A percentile compares a stretch with the other conserved stretches of the same genome.
phyloP scores from a whole-genome alignment of 768 basidiomycete genomes.

The Kwoniella sp. region DNA sequence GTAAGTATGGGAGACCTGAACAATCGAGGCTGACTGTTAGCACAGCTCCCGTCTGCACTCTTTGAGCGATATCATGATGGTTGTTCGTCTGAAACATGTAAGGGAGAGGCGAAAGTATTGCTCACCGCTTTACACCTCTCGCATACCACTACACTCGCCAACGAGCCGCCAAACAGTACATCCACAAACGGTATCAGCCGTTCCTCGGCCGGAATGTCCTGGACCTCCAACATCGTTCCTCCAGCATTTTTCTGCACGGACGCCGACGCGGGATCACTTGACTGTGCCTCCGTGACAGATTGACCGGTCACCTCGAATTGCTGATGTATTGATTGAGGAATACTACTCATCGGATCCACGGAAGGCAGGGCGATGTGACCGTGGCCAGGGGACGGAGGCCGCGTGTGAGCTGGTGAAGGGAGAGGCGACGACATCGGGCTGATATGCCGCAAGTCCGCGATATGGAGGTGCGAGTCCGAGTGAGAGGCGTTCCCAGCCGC shows the following conservation, averaged over 20 bases:
- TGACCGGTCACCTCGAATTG: constrained; percentile 12
- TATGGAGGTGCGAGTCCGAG: background rate
- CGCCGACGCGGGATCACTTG: background rate
- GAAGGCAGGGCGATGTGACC: background rate
- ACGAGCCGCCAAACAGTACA: constrained; percentile 84
- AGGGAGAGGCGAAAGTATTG: background rate
- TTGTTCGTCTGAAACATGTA: too few species aligned
- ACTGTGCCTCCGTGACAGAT: constrained; percentile 11
- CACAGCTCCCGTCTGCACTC: background rate
- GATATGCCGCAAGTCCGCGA: constrained; percentile 17
- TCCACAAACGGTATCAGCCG: constrained; percentile 74
- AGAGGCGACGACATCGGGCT: constrained; percentile 35
- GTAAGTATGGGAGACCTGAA: constrained; percentile 72
- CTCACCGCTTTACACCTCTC: constrained; percentile 85
- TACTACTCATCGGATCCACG: constrained; percentile 20
- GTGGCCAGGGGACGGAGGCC: constrained; percentile 29
- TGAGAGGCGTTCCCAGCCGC: background rate
- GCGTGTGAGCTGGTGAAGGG: constrained; percentile 35
- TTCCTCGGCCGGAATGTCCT: constrained; percentile 59
- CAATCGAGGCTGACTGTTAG: constrained; percentile 2
- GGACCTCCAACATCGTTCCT: background rate
- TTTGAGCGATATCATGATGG: too few species aligned
- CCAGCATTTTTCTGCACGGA: background rate
- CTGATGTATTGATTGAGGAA: constrained; percentile 8
- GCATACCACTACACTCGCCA: constrained; percentile 90